Evolutionary conservation across 1,139 yeast species (phyloP).

Genomic region (Casaregolazyma suthepensis): DNA sequence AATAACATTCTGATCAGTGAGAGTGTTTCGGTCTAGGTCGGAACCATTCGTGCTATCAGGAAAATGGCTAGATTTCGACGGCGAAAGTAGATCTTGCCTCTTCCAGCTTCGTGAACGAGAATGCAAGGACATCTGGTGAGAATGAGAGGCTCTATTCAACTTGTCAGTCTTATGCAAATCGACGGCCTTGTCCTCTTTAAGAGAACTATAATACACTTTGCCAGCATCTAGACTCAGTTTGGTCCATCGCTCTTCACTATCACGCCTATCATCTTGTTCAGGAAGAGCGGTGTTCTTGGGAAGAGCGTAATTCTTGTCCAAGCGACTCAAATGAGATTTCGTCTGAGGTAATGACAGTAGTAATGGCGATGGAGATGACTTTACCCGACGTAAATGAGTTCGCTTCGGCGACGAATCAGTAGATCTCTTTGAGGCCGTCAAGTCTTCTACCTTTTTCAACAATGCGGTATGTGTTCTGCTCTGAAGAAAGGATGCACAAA

Average conservation of each 20-base stretch:
- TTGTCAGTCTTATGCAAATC: neutral
- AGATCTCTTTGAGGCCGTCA: neutral
- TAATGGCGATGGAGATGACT: neutral
- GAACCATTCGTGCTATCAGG: neutral
- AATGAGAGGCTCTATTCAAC: neutral
- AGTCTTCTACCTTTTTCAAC: slow-evolving; percentile 15
- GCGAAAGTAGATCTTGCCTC: neutral
- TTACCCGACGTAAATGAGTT: neutral
- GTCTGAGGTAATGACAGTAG: neutral
- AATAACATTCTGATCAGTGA: neutral
- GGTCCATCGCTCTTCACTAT: neutral
- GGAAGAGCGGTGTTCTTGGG: neutral
- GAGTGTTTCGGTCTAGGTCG: neutral
- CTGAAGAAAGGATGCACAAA: slow-evolving; percentile 29
- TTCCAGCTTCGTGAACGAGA: neutral
- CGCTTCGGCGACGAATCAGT: neutral
- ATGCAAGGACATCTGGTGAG: neutral
- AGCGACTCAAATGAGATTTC: neutral
- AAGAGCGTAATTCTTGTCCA: neutral
- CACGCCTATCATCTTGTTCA: neutral
- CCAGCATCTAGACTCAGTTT: slow-evolving; percentile 9
- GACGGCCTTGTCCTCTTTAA: slow-evolving; percentile 14
- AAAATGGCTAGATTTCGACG: neutral
- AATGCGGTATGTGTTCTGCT: slow-evolving; percentile 30
- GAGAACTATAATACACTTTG: slow-evolving; percentile 15